Evolutionary conservation across 2,329 filamentous ascomycete genomes (phyloP).

Genomic region (Aspergillus versicolor): DNA sequence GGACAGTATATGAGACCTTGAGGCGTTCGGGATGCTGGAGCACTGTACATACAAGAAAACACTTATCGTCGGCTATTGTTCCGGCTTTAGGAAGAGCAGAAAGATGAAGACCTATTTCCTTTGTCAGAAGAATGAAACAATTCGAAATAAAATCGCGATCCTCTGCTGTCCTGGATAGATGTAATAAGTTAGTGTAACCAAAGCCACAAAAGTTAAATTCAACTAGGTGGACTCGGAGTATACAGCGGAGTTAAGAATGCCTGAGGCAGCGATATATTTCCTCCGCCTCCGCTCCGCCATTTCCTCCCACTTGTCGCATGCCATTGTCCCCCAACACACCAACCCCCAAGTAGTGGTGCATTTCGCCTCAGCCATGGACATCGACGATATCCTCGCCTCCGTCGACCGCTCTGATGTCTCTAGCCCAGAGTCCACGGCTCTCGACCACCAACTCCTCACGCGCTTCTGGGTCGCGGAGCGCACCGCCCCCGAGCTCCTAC

Average conservation of each 20-base stretch:
- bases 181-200: not conserved
- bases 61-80: constrained; percentile 20
- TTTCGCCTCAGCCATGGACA: constrained; percentile 62
- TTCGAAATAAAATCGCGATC: not conserved
- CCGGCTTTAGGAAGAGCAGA: constrained; percentile 22
- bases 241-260: not conserved
- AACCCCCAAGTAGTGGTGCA: not conserved
- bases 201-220: too few species aligned
- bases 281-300: constrained; percentile 22
- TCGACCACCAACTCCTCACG: constrained; percentile 85
- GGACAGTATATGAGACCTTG: constrained; percentile 1
- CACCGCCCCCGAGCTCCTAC: constrained; percentile 82
- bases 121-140: constrained; percentile 28
- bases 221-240: not conserved
- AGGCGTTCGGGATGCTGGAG: constrained; percentile 15
- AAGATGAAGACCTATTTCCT: constrained; percentile 31
- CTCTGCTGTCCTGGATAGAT: not conserved
- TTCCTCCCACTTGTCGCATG: not conserved
- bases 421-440: constrained; percentile 35
- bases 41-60: constrained; percentile 35
- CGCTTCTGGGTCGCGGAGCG: constrained; percentile 92
- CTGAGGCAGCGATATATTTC: constrained; percentile 8
- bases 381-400: constrained; percentile 75
- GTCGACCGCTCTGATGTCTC: constrained; percentile 61
- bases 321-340: not conserved